Evolutionary conservation across 441 rosid species (phyloP).

Genomic region (Daphne laureola): DNA sequence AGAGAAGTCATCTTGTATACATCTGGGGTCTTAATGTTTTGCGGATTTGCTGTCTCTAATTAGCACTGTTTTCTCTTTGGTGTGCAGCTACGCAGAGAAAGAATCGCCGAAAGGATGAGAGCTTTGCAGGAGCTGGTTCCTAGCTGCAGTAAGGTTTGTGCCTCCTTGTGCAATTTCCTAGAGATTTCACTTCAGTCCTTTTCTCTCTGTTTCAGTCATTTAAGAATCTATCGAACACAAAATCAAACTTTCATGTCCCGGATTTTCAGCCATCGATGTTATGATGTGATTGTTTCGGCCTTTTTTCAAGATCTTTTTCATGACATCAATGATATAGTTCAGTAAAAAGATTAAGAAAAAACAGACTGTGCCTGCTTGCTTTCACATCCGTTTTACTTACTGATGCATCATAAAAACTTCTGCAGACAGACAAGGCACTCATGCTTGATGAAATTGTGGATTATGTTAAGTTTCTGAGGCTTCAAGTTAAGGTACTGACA

Average conservation of each 20-base stretch:
- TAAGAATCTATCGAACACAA: not conserved
- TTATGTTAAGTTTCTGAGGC: constrained; percentile 51
- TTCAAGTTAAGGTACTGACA: constrained; percentile 44
- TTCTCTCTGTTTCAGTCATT: not conserved
- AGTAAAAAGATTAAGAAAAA: no score
- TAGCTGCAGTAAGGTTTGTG: constrained; percentile 41
- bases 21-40: not conserved
- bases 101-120: constrained; percentile 51
- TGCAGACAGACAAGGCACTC: constrained; percentile 47
- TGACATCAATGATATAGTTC: not conserved
- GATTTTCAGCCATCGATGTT: no score
- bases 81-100: constrained; percentile 42
- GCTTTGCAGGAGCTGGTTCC: constrained; percentile 53
- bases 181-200: not conserved
- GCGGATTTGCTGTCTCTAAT: not conserved
- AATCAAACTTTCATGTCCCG: no score
- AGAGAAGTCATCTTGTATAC: not conserved
- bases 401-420: constrained; percentile 3
- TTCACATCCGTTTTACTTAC: not conserved
- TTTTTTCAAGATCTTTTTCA: not conserved
- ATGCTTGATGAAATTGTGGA: constrained; percentile 58
- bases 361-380: not conserved
- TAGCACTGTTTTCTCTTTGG: not conserved
- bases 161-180: not conserved
- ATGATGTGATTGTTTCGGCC: no score